Conservation (phyloP, 2,329 filamentous ascomycete species). For the Ascosphaera acerosa region DNA sequence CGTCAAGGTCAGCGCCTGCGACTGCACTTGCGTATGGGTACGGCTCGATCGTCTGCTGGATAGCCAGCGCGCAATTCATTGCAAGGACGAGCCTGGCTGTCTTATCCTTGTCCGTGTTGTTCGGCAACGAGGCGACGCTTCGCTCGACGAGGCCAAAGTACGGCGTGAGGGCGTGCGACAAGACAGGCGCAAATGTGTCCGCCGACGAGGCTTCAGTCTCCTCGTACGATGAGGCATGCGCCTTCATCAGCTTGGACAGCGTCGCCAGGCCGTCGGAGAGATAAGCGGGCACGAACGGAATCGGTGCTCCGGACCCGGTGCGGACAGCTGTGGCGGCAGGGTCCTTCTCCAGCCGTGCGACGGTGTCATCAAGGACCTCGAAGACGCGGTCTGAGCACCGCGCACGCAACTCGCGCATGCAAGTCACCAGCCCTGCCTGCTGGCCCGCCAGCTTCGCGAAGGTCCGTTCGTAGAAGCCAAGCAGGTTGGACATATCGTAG, state of each 20-base stretch:
- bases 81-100: constrained; percentile 16
- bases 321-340: constrained; percentile 43
- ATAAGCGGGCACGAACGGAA: constrained; percentile 57
- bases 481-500: constrained; percentile 72
- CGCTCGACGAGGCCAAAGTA: constrained; percentile 44
- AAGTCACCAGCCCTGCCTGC: constrained; percentile 42
- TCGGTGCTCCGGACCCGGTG: too few species aligned
- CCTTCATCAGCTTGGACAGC: constrained; percentile 55
- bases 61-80: constrained; percentile 22
- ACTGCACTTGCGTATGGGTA: constrained; percentile 36
- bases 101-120: constrained; percentile 18
- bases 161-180: constrained; percentile 61
- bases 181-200: constrained; percentile 46
- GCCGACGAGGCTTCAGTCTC: constrained; percentile 23
- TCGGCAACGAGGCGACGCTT: constrained; percentile 18
- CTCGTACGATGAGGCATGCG: constrained; percentile 55
- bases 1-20: constrained; percentile 32
- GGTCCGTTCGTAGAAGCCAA: constrained; percentile 70
- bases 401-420: constrained; percentile 41
- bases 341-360: constrained; percentile 40
- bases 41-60: constrained; percentile 14
- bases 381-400: constrained; percentile 66
- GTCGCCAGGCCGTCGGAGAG: constrained; percentile 56
- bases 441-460: constrained; percentile 55
- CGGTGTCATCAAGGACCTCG: constrained; percentile 50